Percentiles rank a stretch among this genome's conserved stretches.
phyloP scores from a whole-genome alignment of 179 eudicot genomes.

The Pouteria campechiana region DNA sequence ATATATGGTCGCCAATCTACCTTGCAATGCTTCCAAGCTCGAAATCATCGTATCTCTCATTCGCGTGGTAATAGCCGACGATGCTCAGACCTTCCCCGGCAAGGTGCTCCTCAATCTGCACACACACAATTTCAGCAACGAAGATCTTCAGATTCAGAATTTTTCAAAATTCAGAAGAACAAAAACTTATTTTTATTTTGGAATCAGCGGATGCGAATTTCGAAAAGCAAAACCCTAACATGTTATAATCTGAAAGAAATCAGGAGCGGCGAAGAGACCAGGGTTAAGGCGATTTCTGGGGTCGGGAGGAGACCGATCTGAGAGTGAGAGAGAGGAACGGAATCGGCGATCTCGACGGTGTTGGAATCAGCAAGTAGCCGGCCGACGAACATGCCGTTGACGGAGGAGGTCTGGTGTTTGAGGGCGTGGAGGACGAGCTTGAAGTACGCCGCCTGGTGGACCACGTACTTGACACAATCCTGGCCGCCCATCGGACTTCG shows the following conservation, averaged over 20 bases:
- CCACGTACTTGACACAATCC: slow-evolving; percentile 38
- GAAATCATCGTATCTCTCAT: slow-evolving; percentile 77
- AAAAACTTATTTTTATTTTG: no score
- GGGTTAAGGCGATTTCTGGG: slow-evolving; percentile 72
- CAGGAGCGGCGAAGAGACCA: slow-evolving; percentile 15
- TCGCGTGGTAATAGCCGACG: slow-evolving; percentile 92
- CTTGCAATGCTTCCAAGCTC: slow-evolving; percentile 70
- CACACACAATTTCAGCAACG: not conserved
- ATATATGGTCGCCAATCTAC: slow-evolving; percentile 82
- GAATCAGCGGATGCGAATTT: not conserved
- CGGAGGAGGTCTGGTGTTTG: slow-evolving; percentile 48
- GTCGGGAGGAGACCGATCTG: slow-evolving; percentile 67
- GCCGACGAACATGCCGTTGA: slow-evolving; percentile 69
- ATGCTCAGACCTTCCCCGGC: slow-evolving; percentile 62
- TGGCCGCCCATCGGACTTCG: slow-evolving; percentile 27
- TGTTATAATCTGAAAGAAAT: not conserved
- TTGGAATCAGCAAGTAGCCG: slow-evolving; percentile 25
- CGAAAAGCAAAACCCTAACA: slow-evolving; percentile 2
- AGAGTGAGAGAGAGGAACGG: slow-evolving; percentile 71
- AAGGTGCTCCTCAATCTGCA: slow-evolving; percentile 78
- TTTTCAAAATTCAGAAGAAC: not conserved
- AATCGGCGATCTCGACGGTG: slow-evolving; percentile 49
- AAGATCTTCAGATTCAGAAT: not conserved
- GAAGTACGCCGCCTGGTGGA: slow-evolving; percentile 56
- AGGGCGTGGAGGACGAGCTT: slow-evolving; percentile 61